Conservation (phyloP, 2,329 filamentous ascomycete genomes). For the Fusarium globosum region DNA sequence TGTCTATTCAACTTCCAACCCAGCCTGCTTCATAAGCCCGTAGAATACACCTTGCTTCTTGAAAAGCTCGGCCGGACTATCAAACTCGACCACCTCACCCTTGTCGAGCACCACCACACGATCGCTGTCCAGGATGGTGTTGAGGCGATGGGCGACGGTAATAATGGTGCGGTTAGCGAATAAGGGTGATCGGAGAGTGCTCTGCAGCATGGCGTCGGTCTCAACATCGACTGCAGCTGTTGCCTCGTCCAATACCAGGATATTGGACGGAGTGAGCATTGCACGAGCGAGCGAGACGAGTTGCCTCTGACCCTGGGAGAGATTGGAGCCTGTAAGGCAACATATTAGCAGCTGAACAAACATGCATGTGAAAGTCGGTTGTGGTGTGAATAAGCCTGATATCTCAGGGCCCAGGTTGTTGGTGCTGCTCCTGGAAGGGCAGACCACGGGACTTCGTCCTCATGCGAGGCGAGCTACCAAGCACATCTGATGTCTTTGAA, state of each 20-base stretch:
- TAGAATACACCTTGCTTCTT: constrained; percentile 83
- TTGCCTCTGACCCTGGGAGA: constrained; percentile 95
- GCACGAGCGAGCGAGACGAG: constrained; percentile 93
- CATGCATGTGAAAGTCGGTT: constrained; percentile 22
- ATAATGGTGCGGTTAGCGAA: constrained; percentile 97
- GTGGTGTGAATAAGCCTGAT: background rate
- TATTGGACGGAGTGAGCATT: constrained; percentile 94
- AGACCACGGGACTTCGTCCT: constrained; percentile 48
- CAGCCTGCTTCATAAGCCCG: constrained; percentile 90
- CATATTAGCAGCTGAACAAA: constrained; percentile 30
- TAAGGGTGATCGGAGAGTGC: constrained; percentile 69
- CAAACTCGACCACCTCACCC: constrained; percentile 92
- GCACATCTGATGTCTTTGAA: constrained; percentile 30
- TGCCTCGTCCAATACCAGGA: constrained; percentile 95
- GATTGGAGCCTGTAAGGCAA: constrained; percentile 78
- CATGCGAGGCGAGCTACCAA: constrained; percentile 53
- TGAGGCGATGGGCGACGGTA: constrained; percentile 97
- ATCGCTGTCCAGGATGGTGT: constrained; percentile 91
- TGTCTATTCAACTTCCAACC: constrained; percentile 66
- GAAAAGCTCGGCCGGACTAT: constrained; percentile 82
- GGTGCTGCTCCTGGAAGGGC: constrained; percentile 18
- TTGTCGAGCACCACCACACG: constrained; percentile 93
- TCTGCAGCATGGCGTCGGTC: constrained; percentile 74
- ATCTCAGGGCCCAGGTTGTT: constrained; percentile 2
- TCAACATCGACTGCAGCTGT: constrained; percentile 80